Evolutionary conservation across 1,284 basidiomycete genomes (phyloP).

Genomic region (Pterulicium gracile): DNA sequence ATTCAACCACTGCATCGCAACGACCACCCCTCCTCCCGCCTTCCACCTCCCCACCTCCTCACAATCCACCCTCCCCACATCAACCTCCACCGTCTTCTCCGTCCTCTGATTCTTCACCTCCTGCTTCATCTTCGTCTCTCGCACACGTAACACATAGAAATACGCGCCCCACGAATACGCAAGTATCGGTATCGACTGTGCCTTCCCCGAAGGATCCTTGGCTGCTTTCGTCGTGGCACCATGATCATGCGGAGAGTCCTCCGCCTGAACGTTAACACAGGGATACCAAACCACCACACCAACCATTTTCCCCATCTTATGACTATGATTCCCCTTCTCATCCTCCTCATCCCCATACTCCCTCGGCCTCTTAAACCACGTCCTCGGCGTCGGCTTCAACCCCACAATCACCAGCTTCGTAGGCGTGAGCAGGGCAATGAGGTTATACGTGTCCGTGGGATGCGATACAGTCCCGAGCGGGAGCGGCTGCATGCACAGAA

Average conservation of each 20-base stretch:
- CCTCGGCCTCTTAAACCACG: conserved; percentile 83
- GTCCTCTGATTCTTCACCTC: conserved; percentile 40
- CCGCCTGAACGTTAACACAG: conserved; percentile 24
- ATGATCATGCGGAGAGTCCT: conserved; percentile 10
- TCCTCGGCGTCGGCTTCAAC: conserved; percentile 84
- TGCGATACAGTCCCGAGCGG: conserved; percentile 75
- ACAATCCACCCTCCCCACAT: conserved; percentile 54
- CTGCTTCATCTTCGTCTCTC: conserved; percentile 48
- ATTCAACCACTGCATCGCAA: conserved; percentile 69
- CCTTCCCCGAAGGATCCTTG: conserved; percentile 10
- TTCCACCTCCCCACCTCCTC: conserved; percentile 45
- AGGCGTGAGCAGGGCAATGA: conserved; percentile 83
- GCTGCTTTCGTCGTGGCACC: conserved; percentile 12
- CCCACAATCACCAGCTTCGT: conserved; percentile 90
- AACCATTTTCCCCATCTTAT: conserved; percentile 19
- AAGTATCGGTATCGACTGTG: conserved; percentile 45
- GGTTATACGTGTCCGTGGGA: conserved; percentile 72
- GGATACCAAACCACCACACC: conserved; percentile 76
- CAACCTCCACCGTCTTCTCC: conserved; percentile 45
- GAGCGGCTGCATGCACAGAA: conserved; percentile 74
- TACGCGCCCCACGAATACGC: conserved; percentile 76
- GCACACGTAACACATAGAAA: conserved; percentile 55
- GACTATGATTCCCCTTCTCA: conserved; percentile 30
- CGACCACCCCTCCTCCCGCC: conserved; percentile 38
- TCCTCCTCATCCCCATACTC: conserved; percentile 32